A percentile compares a stretch with the other conserved stretches of the same genome.
These are phyloP conservation scores for Alternaria brassicae DNA, from an alignment of 2,329 filamentous ascomycete genomes.

Conservation along the genomic window DNA sequence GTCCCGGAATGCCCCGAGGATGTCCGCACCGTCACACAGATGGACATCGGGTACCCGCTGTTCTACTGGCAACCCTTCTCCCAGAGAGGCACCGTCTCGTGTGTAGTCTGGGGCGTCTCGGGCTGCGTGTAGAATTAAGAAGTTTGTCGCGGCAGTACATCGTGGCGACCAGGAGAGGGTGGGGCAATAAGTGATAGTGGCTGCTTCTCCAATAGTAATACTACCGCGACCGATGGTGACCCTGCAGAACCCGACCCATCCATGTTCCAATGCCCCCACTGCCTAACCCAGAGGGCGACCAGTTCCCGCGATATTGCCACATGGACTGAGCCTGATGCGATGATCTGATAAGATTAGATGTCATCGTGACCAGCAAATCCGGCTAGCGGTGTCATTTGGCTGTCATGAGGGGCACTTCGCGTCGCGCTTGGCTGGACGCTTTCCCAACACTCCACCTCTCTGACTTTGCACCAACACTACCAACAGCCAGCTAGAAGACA, in stretches of 20 bases:
- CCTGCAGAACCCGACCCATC: background rate
- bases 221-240: background rate
- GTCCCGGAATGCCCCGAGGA: background rate
- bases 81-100: background rate
- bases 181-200: constrained; percentile 10
- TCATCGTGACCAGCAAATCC: constrained; percentile 1
- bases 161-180: background rate
- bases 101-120: background rate
- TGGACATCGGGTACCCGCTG: background rate
- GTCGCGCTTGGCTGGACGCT: background rate
- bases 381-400: background rate
- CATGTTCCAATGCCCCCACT: background rate
- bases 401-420: constrained; percentile 2
- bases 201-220: constrained; percentile 14
- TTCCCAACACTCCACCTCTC: background rate
- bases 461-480: background rate
- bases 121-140: background rate
- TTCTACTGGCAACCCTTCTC: background rate
- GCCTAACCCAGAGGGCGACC: background rate
- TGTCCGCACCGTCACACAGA: background rate
- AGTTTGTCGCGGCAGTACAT: background rate
- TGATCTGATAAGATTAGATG: constrained; percentile 28
- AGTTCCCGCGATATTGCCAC: background rate
- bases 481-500: background rate
- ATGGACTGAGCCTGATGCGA: constrained; percentile 7